These are phyloP conservation scores for Stygiomarasmius scandens DNA, from an alignment of 1,284 basidiomycete species.

Conservation along the genomic window DNA sequence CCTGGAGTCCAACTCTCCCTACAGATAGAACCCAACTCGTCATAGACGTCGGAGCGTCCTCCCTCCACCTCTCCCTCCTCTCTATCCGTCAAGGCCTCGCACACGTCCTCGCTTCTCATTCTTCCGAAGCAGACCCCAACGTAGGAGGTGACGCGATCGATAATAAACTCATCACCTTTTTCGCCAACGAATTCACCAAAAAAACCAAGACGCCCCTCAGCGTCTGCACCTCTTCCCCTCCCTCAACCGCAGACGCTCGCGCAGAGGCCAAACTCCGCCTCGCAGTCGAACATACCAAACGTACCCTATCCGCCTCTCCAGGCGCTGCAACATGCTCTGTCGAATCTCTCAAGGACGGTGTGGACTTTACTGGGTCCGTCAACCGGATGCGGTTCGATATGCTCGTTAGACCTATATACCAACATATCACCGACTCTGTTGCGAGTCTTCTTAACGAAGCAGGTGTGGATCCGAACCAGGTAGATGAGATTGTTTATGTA, in stretches of 20 bases:
- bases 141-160: constrained; percentile 74
- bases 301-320: constrained; percentile 86
- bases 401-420: constrained; percentile 78
- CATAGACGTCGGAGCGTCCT: constrained; percentile 73
- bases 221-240: constrained; percentile 52
- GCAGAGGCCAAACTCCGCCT: constrained; percentile 93
- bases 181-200: constrained; percentile 96
- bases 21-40: constrained; percentile 70
- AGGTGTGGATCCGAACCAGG: constrained; percentile 73
- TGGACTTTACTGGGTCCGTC: constrained; percentile 92
- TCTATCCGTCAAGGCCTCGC: constrained; percentile 70
- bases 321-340: constrained; percentile 90
- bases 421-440: constrained; percentile 66
- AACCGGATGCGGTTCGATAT: constrained; percentile 95
- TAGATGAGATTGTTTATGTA: constrained; percentile 92
- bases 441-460: constrained; percentile 61
- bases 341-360: constrained; percentile 93
- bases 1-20: constrained; percentile 45
- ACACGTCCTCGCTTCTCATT: constrained; percentile 50
- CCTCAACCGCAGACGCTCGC: constrained; percentile 71
- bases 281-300: constrained; percentile 94
- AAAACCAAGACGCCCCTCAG: constrained; percentile 86
- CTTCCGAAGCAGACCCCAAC: constrained; percentile 43
- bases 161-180: constrained; percentile 85
- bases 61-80: constrained; percentile 62